Evolutionary conservation across 176 grass and related monocot genomes (phyloP).

Genomic region (Avena sativa): DNA sequence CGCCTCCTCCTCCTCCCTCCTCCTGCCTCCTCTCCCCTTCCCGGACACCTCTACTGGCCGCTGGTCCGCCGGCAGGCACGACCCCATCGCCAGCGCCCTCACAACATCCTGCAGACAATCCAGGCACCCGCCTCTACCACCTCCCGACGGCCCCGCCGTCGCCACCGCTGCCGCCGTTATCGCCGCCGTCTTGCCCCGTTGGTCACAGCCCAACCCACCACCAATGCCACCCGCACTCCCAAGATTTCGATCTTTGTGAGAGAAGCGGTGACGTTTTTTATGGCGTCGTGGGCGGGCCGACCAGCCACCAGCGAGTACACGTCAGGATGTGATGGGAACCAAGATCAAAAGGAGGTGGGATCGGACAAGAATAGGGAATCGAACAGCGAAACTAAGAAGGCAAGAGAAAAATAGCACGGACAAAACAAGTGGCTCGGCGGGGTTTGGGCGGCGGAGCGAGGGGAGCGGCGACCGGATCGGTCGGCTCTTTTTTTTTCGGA

Average conservation of each 20-base stretch:
- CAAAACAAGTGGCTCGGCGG: neutral
- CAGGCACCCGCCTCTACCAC: constrained; percentile 37
- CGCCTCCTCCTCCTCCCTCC: constrained; percentile 42
- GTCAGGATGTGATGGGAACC: neutral
- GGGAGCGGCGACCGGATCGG: neutral
- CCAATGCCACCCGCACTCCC: neutral
- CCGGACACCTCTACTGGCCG: neutral
- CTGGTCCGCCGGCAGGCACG: constrained; percentile 45
- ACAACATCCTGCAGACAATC: constrained; percentile 52
- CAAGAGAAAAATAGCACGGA: neutral
- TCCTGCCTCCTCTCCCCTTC: constrained; percentile 35
- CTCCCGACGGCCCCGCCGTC: constrained; percentile 36
- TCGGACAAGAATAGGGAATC: constrained; percentile 41
- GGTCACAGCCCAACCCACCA: neutral
- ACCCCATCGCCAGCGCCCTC: constrained; percentile 45
- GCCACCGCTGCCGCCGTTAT: constrained; percentile 17
- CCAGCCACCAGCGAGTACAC: constrained; percentile 2
- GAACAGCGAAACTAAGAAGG: neutral
- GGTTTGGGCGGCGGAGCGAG: neutral
- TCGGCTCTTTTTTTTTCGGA: neutral
- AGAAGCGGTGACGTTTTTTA: constrained; percentile 7
- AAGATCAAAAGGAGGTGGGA: neutral
- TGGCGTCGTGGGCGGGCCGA: neutral
- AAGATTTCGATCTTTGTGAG: constrained; percentile 36
- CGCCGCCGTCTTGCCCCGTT: constrained; percentile 27